Evolutionary conservation across 768 basidiomycete species (phyloP).

Genomic region (Sarcomyxa edulis): DNA sequence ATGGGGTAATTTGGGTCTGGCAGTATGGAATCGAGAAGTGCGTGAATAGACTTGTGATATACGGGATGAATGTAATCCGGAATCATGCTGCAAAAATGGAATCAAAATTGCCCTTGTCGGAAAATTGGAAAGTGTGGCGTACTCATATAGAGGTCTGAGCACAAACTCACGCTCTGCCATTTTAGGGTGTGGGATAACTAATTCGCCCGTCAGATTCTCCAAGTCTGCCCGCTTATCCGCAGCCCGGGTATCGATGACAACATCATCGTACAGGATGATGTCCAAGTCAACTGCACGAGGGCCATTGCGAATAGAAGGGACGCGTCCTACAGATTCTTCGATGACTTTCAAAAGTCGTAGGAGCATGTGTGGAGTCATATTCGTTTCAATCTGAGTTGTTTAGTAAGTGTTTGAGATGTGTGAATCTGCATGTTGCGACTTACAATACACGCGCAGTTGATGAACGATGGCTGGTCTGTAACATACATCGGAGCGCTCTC

Average conservation of each 20-base stretch:
- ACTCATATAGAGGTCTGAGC: conserved; percentile 85
- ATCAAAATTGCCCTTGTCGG: neutral
- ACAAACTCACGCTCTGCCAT: conserved; percentile 89
- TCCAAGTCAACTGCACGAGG: conserved; percentile 91
- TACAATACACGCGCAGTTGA: conserved; percentile 90
- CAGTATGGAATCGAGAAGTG: conserved; percentile 37
- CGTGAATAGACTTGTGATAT: conserved; percentile 37
- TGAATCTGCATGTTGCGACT: conserved; percentile 20
- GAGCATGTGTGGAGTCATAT: conserved; percentile 52
- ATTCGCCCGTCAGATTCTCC: conserved; percentile 57
- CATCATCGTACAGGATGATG: conserved; percentile 67
- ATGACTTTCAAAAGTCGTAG: conserved; percentile 65
- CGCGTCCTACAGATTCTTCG: conserved; percentile 72
- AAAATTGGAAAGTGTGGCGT: conserved; percentile 21
- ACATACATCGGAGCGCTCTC: conserved; percentile 97
- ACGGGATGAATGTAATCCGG: conserved; percentile 69
- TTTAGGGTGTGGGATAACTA: conserved; percentile 83
- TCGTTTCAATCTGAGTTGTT: conserved; percentile 66
- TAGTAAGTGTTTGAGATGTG: neutral
- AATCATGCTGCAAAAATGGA: conserved; percentile 59
- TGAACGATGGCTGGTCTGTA: conserved; percentile 80
- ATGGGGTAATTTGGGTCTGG: conserved; percentile 39
- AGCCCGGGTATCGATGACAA: conserved; percentile 52
- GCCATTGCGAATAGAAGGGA: conserved; percentile 75
- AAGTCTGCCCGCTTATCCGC: conserved; percentile 30